These are phyloP conservation scores for Coemansia sp. DNA, from an alignment of 192 early-diverging fungal genomes.

Conservation along the genomic window DNA sequence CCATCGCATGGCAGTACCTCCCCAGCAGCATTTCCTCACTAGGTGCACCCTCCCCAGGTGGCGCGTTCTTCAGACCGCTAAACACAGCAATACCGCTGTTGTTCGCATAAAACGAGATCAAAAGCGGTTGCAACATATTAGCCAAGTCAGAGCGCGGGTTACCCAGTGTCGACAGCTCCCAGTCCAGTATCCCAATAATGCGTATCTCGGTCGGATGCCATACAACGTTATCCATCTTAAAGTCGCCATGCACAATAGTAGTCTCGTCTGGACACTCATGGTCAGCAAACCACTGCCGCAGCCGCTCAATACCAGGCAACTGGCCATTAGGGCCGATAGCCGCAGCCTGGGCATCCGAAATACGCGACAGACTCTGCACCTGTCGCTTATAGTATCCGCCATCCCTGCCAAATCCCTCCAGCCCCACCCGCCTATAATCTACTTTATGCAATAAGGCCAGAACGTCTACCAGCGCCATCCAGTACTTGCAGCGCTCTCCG, in stretches of 20 bases:
- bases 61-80: slow-evolving; percentile 55
- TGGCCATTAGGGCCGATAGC: slow-evolving; percentile 59
- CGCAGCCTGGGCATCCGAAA: slow-evolving; percentile 68
- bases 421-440: slow-evolving; percentile 62
- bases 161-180: slow-evolving; percentile 89
- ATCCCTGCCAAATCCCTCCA: slow-evolving; percentile 66
- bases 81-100: not conserved
- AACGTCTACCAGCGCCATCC: slow-evolving; percentile 71
- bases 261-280: slow-evolving; percentile 73
- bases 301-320: slow-evolving; percentile 66
- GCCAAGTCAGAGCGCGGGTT: slow-evolving; percentile 91
- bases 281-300: slow-evolving; percentile 71
- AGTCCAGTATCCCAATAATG: slow-evolving; percentile 89
- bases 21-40: slow-evolving; percentile 66
- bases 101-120: slow-evolving; percentile 47
- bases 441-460: slow-evolving; percentile 80
- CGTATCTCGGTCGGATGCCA: slow-evolving; percentile 73
- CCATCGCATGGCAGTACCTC: slow-evolving; percentile 65
- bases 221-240: slow-evolving; percentile 77
- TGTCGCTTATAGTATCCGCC: slow-evolving; percentile 85
- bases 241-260: slow-evolving; percentile 91
- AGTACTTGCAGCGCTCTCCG: slow-evolving; percentile 59
- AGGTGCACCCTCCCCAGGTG: slow-evolving; percentile 59
- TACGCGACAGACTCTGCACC: slow-evolving; percentile 64
- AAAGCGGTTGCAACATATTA: slow-evolving; percentile 77